Base-by-base conservation (phyloP, 371 early-diverging fungal genomes). In the Mortierella sp. region DNA sequence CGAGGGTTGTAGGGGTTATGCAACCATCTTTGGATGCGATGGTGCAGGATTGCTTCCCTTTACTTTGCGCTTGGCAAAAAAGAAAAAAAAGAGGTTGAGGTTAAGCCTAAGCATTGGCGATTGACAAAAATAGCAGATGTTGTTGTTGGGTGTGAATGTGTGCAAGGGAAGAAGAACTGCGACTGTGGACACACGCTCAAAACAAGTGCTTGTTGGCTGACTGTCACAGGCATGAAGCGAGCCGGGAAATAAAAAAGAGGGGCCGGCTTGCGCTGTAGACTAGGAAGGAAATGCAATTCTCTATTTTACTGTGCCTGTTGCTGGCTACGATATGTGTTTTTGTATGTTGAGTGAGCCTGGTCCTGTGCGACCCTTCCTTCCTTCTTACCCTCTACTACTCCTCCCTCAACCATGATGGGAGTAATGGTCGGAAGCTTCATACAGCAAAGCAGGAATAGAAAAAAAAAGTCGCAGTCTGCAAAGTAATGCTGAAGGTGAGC, bases 161-260 rank as follows among this genome's bases (percentile, higher is more conserved):
- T 14, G 13, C 0, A 26, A 26, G n/a, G 34, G 16, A 31, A 16
- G 24, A 19, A 40, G 53, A 2, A 61, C 5, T 61, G 16, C 31
- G 34, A 5, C 9, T 5, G 13, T 46, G 1, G 1, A 46, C 48
- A 46, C 48, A 13, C 13, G 9, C 26, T 26, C 61, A 34, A 61
- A 34, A 19, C 43, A 21, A 34, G 16, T 61, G 28, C 31, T 31
- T 37, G 43, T 67, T 67, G 37, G 19, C 21, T 10, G 37, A 37
- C 21, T 10, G 24, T 24, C 40, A 40, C 67, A 2, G 34, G 19
- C 61, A 31, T 34, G 67, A 67, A 67, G 67, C 67, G 67, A 67
- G 67, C 67, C 67, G 67, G 67, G 67, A 37, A n/a, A 34, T 1
- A 54, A 54, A 54, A 67, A 37, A 61, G 21, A 34, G 67, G 67